phyloP scores from a whole-genome alignment of 129 eudicot species.

The Flaveria bidentis region DNA sequence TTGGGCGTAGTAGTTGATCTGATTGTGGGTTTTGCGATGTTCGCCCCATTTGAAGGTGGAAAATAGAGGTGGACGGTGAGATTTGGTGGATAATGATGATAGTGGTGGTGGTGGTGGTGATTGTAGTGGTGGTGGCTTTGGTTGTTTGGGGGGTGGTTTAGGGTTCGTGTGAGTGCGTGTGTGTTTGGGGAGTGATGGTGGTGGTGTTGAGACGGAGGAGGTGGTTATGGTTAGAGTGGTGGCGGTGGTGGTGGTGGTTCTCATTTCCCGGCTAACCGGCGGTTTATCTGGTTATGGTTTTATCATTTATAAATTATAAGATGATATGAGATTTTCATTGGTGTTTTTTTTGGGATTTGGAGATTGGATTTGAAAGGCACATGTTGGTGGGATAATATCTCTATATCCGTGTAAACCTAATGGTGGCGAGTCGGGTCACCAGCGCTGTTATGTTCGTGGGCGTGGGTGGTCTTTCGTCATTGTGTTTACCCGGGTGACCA shows the following conservation, averaged over 20 bases:
- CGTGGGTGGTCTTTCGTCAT: too few relatives aligned
- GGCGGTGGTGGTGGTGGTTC: slow-evolving; percentile 43
- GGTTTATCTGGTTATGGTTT: slow-evolving; percentile 26
- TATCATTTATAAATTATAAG: too few relatives aligned
- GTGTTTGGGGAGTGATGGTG: slow-evolving; percentile 36
- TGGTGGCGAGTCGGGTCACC: too few relatives aligned
- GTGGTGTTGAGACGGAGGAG: slow-evolving; percentile 43
- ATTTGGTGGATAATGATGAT: slow-evolving; percentile 21
- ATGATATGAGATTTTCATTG: slow-evolving; percentile 21
- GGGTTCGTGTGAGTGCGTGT: slow-evolving; percentile 23
- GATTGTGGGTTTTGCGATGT: slow-evolving; percentile 25
- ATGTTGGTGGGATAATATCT: slow-evolving; percentile 12
- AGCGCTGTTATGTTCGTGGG: too few relatives aligned
- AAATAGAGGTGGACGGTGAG: slow-evolving; percentile 46
- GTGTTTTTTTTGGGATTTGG: neutral
- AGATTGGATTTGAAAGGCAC: slow-evolving; percentile 55
- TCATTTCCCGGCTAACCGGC: slow-evolving; percentile 54
- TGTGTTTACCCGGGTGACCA: too few relatives aligned
- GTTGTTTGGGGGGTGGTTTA: slow-evolving; percentile 35
- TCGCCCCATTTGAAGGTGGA: slow-evolving; percentile 43
- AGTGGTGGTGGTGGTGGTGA: slow-evolving; percentile 14
- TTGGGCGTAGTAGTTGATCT: slow-evolving; percentile 53
- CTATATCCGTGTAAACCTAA: too few relatives aligned
- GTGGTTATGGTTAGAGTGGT: slow-evolving; percentile 40
- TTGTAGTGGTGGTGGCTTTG: slow-evolving; percentile 23